These are phyloP conservation scores for Datisca glomerata DNA, from an alignment of 306 rosid species.

Conservation along the genomic window DNA sequence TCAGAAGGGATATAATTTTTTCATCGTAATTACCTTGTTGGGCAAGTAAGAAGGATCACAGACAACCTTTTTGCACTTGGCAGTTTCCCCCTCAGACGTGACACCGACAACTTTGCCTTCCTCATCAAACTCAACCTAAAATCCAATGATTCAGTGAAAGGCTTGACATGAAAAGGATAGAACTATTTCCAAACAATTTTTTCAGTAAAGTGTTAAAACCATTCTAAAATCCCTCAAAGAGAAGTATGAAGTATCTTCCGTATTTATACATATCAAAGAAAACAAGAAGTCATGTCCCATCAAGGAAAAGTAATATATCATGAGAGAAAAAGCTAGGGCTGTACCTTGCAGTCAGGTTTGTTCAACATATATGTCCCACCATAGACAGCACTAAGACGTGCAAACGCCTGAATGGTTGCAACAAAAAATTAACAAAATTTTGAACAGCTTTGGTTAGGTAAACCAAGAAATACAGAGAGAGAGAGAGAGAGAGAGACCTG, in stretches of 20 bases:
- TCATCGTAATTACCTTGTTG: constrained; percentile 84
- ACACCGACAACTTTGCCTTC: constrained; percentile 83
- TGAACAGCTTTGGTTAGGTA: background rate
- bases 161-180: too few species aligned
- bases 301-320: background rate
- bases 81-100: constrained; percentile 99
- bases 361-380: constrained; percentile 98
- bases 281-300: constrained; percentile 4
- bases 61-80: constrained; percentile 84
- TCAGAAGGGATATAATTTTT: too few species aligned
- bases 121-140: constrained; percentile 80
- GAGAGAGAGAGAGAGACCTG: constrained; percentile 42
- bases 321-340: background rate
- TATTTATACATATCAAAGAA: background rate
- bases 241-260: background rate
- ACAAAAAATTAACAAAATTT: background rate
- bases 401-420: constrained; percentile 57
- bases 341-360: constrained; percentile 97
- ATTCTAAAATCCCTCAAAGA: too few species aligned
- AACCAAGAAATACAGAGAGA: constrained; percentile 3
- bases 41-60: constrained; percentile 96
- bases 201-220: too few species aligned
- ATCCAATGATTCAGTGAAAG: constrained; percentile 25
- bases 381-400: constrained; percentile 95
- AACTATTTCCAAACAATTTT: too few species aligned